Evolutionary conservation across 1,284 basidiomycete genomes (phyloP).

Genomic region (Naganishia liquefaciens): DNA sequence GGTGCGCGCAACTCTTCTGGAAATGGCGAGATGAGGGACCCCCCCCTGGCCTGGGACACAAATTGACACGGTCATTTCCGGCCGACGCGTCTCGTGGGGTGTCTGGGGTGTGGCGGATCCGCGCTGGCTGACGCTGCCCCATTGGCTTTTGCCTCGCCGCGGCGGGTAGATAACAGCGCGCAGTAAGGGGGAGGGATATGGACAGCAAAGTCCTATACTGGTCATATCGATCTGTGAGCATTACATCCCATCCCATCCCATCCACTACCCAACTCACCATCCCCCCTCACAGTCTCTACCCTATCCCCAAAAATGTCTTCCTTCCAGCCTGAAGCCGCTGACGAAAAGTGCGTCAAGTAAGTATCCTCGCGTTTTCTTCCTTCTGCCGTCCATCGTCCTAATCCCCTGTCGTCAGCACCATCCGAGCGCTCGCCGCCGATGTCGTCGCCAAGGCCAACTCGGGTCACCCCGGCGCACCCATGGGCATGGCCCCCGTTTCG

Average conservation of each 20-base stretch:
- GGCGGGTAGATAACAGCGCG: slow-evolving; percentile 9
- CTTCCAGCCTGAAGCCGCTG: slow-evolving; percentile 57
- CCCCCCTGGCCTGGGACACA: no score
- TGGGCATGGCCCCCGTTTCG: slow-evolving; percentile 66
- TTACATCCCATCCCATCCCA: not conserved
- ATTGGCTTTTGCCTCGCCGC: not conserved
- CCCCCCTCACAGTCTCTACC: slow-evolving; percentile 1
- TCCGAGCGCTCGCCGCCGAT: slow-evolving; percentile 56
- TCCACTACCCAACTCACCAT: not conserved
- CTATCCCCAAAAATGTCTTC: slow-evolving; percentile 38
- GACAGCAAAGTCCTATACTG: no score
- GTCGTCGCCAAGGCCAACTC: slow-evolving; percentile 71
- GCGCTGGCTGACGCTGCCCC: not conserved
- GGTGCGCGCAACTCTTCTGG: no score
- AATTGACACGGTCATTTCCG: not conserved
- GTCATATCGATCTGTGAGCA: not conserved
- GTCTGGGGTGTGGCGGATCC: not conserved
- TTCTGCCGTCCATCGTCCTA: slow-evolving; percentile 32
- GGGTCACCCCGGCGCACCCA: slow-evolving; percentile 87
- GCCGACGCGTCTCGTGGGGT: not conserved
- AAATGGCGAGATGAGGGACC: no score
- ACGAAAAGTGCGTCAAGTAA: slow-evolving; percentile 56
- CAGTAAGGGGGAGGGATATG: no score
- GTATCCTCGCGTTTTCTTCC: slow-evolving; percentile 5
- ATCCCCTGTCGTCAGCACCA: slow-evolving; percentile 44